Evolutionary conservation across 176 grass and related monocot genomes (phyloP), one percentile per base, ranked within the genome.

Genomic region (Areca catechu): DNA sequence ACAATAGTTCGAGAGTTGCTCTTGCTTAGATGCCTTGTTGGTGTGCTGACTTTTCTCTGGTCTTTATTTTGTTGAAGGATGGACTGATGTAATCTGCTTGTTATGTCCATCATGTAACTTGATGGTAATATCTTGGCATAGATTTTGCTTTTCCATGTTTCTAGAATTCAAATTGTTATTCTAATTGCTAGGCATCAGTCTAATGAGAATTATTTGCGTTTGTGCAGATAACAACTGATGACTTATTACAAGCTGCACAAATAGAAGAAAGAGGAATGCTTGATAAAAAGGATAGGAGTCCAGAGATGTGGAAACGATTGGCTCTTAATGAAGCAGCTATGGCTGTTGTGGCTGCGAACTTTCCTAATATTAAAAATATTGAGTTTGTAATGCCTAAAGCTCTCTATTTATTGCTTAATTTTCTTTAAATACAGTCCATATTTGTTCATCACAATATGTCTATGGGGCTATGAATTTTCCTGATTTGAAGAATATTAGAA

Each of bases 231-330:
- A 72, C 70, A 62, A 72, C 70, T 72, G 70, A 72, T 24, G 70
- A 72, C 58, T 61, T 72, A 24, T 62, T 72, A 20, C 70, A 72
- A 72, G 70, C 70, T 62, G 70, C 70, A 72, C 70, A 72, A 62
- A 72, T 72, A 62, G 70, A 72, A 54, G 70, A 72, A 62, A 72
- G 70, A 54, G 70, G 70, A 53, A 62, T 72, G 24, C 70, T 72
- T 53, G 70, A 72, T 23, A 72, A 18, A 50, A 72, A 72, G 24
- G 58, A 62, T n/a, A 54, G 58, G 49, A 62, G 70, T 54, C 50
- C 49, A 29, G 70, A 72, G 14, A 72, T 72, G 70, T 72, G 70
- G 70, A 72, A 53, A 62, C 70, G 58, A 47, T 3, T 72, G 25
- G 70, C 70, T 62, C 24, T 72, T 34, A 72, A 72, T 53, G 70